These are phyloP conservation scores for Aspergillus luchuensis DNA, from an alignment of 2,329 filamentous ascomycete species.

Conservation along the genomic window DNA sequence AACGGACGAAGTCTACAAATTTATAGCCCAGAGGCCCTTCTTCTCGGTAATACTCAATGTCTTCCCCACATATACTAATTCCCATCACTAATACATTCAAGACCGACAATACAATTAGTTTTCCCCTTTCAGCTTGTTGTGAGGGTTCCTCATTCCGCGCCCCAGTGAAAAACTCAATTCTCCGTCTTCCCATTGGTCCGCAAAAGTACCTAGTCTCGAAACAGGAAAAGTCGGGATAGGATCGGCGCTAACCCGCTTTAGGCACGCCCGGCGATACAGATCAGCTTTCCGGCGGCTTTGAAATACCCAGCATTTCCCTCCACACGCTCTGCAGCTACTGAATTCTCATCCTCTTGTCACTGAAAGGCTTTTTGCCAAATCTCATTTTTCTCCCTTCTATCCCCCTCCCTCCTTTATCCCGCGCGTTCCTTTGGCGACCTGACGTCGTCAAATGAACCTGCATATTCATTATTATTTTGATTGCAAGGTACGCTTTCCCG, in stretches of 20 bases:
- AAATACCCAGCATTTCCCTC: conserved; percentile 21
- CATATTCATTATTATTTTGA: conserved; percentile 64
- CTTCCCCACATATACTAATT: background rate
- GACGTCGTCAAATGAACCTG: conserved; percentile 98
- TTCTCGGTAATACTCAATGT: background rate
- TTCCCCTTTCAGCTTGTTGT: conserved; percentile 4
- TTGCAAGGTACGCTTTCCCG: conserved; percentile 60
- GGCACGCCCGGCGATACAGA: conserved; percentile 16
- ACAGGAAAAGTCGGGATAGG: conserved; percentile 12
- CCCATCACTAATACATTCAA: too few species aligned
- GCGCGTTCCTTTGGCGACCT: conserved; percentile 90
- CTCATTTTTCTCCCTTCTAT: background rate
- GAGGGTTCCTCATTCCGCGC: background rate
- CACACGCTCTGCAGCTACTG: conserved; percentile 1
- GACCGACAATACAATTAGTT: background rate
- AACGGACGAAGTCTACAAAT: background rate
- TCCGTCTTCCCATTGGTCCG: background rate
- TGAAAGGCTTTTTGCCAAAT: conserved; percentile 1
- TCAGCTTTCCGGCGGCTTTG: conserved; percentile 18
- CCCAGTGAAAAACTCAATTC: background rate
- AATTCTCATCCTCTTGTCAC: conserved; percentile 9
- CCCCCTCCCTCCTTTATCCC: conserved; percentile 13
- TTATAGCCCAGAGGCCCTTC: background rate
- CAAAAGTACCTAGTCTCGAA: conserved; percentile 15
- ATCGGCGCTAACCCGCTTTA: conserved; percentile 22